Percentiles rank a stretch among this genome's conserved stretches.
phyloP scores from a whole-genome alignment of 2,329 filamentous ascomycete species.

The Fusarium buharicum region DNA sequence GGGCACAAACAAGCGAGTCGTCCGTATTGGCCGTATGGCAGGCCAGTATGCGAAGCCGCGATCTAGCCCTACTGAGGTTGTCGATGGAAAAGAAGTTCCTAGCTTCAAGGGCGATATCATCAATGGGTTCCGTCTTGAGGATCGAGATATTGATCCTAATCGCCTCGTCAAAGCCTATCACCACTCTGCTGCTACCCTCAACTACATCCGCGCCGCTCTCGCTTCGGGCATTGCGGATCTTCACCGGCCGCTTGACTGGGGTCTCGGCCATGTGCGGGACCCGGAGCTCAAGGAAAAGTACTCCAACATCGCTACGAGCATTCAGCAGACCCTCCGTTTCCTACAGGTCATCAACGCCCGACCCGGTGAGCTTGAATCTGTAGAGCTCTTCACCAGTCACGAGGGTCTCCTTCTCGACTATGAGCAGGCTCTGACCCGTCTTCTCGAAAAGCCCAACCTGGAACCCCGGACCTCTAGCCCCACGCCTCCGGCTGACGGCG shows the following conservation, averaged over 20 bases:
- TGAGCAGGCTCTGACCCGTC: conserved; percentile 85
- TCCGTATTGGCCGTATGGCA: conserved; percentile 94
- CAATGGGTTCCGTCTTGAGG: conserved; percentile 83
- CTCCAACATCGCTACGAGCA: conserved; percentile 81
- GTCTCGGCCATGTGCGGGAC: conserved; percentile 88
- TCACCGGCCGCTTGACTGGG: conserved; percentile 94
- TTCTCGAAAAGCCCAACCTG: conserved; percentile 71
- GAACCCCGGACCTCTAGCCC: conserved; percentile 47
- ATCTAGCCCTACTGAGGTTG: conserved; percentile 84
- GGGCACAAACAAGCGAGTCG: conserved; percentile 82
- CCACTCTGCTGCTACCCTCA: conserved; percentile 92
- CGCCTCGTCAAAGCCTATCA: conserved; percentile 93
- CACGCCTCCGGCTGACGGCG: conserved; percentile 56
- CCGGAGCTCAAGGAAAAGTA: conserved; percentile 87
- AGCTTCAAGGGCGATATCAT: conserved; percentile 96
- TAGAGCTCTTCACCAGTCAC: conserved; percentile 95
- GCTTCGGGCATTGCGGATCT: conserved; percentile 92
- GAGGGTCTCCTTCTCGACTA: conserved; percentile 95
- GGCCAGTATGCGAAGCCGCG: conserved; percentile 97
- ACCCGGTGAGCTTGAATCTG: conserved; percentile 84
- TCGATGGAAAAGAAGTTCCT: conserved; percentile 82
- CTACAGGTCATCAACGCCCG: conserved; percentile 93
- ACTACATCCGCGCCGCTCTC: conserved; percentile 87
- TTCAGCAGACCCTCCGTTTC: conserved; percentile 92
- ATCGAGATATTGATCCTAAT: conserved; percentile 82